Evolutionary conservation across 2,329 filamentous ascomycete genomes (phyloP).

Genomic region (Ophiostoma montium): DNA sequence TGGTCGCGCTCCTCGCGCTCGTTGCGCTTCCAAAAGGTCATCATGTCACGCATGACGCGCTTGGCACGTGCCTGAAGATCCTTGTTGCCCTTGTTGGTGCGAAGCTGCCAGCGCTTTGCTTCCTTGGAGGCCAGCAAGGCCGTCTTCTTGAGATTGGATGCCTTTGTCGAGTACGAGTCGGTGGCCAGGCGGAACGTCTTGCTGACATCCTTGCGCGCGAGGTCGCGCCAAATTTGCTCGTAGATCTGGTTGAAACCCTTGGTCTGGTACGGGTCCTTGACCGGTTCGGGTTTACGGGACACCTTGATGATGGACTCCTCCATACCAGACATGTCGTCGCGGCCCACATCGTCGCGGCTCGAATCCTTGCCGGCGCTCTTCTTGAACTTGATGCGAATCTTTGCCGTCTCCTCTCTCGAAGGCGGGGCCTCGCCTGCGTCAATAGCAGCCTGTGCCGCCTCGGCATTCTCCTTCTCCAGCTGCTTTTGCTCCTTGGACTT

Average conservation of each 20-base stretch:
- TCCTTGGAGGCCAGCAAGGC: constrained; percentile 94
- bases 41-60: constrained; percentile 98
- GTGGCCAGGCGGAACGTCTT: constrained; percentile 84
- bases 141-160: constrained; percentile 95
- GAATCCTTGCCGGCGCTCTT: constrained; percentile 24
- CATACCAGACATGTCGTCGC: constrained; percentile 30
- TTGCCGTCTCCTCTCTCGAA: constrained; percentile 39
- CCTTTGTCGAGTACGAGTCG: constrained; percentile 71
- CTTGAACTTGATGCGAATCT: constrained; percentile 52
- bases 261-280: constrained; percentile 53
- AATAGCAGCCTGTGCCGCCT: constrained; percentile 72
- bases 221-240: constrained; percentile 91
- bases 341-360: constrained; percentile 27
- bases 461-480: constrained; percentile 68
- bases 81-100: constrained; percentile 97
- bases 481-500: constrained; percentile 84
- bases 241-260: constrained; percentile 96
- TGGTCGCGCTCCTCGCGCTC: constrained; percentile 93
- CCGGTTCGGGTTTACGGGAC: constrained; percentile 30
- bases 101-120: constrained; percentile 89
- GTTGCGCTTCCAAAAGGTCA: constrained; percentile 98
- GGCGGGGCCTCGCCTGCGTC: constrained; percentile 65
- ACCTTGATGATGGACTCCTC: constrained; percentile 32
- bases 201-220: constrained; percentile 83
- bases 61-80: constrained; percentile 94